These are phyloP conservation scores for Sporothrix globosa DNA, from an alignment of 2,329 filamentous ascomycete species.

Conservation along the genomic window DNA sequence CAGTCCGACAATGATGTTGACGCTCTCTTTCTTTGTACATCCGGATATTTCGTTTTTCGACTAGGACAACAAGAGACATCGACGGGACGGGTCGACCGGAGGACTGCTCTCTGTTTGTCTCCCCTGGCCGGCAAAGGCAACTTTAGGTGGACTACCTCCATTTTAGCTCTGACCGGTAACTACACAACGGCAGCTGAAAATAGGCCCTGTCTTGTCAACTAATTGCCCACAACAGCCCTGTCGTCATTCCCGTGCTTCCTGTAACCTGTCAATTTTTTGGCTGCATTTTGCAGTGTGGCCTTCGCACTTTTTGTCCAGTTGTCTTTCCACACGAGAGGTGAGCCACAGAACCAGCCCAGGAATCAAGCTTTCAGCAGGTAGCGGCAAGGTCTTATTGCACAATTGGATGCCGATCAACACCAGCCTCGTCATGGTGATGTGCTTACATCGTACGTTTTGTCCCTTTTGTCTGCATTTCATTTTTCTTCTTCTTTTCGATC, in stretches of 20 bases:
- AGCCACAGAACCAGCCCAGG: background rate
- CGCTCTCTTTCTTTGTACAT: no score
- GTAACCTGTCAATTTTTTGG: background rate
- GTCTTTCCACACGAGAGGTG: background rate
- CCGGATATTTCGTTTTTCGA: slow-evolving; percentile 8
- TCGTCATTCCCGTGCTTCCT: background rate
- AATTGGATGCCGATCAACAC: slow-evolving; percentile 2
- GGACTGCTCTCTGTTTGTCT: background rate
- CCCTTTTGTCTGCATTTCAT: background rate
- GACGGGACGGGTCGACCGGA: slow-evolving; percentile 12
- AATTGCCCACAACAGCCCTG: background rate
- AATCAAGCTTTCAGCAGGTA: slow-evolving; percentile 19
- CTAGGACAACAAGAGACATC: background rate
- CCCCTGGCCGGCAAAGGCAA: background rate
- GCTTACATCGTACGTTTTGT: background rate
- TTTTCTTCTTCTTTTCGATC: background rate
- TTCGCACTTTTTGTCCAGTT: background rate
- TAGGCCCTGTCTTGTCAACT: background rate
- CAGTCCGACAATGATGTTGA: background rate
- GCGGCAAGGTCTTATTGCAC: background rate
- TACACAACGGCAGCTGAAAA: background rate
- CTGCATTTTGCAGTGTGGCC: background rate
- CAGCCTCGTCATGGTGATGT: background rate
- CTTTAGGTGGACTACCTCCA: background rate
- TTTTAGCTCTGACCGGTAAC: no score